These are phyloP conservation scores for Gossypium rotundifolium DNA, from an alignment of 345 rosid genomes.

Conservation along the genomic window DNA sequence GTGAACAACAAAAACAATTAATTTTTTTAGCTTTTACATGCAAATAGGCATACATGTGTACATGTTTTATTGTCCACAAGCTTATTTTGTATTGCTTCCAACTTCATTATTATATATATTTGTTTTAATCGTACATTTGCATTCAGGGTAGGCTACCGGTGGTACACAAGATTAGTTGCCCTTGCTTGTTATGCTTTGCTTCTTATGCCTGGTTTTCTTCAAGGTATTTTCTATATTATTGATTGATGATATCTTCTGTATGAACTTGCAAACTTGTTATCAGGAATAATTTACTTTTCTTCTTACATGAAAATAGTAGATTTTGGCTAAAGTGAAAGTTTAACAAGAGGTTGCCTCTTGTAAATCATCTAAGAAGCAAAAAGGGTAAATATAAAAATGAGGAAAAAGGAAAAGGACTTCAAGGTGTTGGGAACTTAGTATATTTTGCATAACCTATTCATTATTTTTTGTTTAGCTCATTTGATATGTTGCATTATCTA, in stretches of 20 bases:
- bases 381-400: background rate
- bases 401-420: background rate
- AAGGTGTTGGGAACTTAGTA: background rate
- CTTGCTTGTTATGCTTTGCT: conserved; percentile 79
- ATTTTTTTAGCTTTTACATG: background rate
- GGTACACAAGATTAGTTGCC: conserved; percentile 69
- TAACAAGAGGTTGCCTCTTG: background rate
- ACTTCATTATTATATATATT: background rate
- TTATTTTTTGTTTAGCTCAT: background rate
- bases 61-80: background rate
- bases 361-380: background rate
- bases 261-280: background rate
- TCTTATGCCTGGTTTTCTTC: conserved; percentile 90
- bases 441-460: background rate
- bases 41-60: no score
- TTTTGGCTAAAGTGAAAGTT: background rate
- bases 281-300: background rate
- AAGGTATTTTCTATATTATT: conserved; percentile 41
- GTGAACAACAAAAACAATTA: background rate
- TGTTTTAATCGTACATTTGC: conserved; percentile 21
- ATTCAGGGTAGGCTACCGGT: conserved; percentile 93
- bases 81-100: background rate
- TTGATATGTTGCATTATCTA: background rate
- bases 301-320: background rate
- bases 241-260: background rate